These are phyloP conservation scores for Hyphopichia buzzinii DNA, from an alignment of 1,139 yeast genomes.

Conservation along the genomic window DNA sequence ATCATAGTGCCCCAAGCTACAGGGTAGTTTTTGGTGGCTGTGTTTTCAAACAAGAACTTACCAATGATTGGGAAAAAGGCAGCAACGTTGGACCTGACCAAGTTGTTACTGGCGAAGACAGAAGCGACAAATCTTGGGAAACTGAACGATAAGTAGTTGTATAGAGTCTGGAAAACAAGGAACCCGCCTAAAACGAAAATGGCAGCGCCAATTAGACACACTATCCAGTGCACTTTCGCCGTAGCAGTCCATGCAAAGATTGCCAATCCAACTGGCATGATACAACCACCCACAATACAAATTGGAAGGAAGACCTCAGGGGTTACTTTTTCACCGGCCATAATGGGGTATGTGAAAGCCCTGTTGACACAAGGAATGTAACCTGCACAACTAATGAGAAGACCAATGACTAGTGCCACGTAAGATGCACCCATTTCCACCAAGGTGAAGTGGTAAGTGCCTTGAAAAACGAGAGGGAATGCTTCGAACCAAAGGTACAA, in stretches of 20 bases:
- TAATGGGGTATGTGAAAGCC: slow-evolving; percentile 23
- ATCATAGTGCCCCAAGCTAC: slow-evolving; percentile 58
- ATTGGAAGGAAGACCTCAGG: slow-evolving; percentile 65
- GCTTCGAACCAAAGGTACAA: slow-evolving; percentile 36
- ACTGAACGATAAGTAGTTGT: slow-evolving; percentile 23
- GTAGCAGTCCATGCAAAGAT: slow-evolving; percentile 34
- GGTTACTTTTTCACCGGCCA: slow-evolving; percentile 35
- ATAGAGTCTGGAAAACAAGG: slow-evolving; percentile 24
- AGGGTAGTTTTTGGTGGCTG: slow-evolving; percentile 46
- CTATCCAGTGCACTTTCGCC: slow-evolving; percentile 30
- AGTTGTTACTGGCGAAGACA: slow-evolving; percentile 56
- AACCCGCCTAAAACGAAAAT: slow-evolving; percentile 28
- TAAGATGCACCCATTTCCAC: slow-evolving; percentile 23
- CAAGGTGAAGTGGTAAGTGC: slow-evolving; percentile 22
- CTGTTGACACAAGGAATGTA: slow-evolving; percentile 19
- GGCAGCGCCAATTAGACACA: slow-evolving; percentile 28
- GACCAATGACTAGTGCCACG: slow-evolving; percentile 20
- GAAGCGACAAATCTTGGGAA: slow-evolving; percentile 51
- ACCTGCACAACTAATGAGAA: slow-evolving; percentile 17
- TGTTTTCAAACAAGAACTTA: slow-evolving; percentile 44
- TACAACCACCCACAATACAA: slow-evolving; percentile 32
- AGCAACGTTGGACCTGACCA: slow-evolving; percentile 53
- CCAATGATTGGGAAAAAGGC: slow-evolving; percentile 67
- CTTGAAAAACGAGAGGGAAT: slow-evolving; percentile 27
- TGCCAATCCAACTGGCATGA: slow-evolving; percentile 31